Conservation (phyloP, 768 basidiomycete species). For the Leccinum variicolor region DNA sequence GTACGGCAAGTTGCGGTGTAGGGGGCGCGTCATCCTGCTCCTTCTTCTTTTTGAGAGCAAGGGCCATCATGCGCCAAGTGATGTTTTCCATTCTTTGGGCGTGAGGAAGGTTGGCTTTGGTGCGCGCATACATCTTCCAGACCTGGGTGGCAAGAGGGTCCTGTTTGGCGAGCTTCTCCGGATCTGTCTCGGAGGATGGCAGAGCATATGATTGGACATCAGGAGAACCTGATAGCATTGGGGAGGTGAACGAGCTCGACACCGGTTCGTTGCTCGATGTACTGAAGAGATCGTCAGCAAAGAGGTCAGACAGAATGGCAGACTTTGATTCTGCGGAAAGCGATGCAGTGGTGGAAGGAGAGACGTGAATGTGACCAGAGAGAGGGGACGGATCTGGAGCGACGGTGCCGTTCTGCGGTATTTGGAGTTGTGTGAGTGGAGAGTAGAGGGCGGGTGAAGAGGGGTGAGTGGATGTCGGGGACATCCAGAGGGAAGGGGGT, state of each 20-base stretch:
- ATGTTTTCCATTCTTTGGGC: constrained; percentile 97
- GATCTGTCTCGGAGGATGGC: constrained; percentile 46
- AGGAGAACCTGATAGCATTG: constrained; percentile 65
- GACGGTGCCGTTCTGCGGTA: constrained; percentile 31
- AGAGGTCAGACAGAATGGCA: constrained; percentile 64
- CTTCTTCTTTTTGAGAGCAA: constrained; percentile 87
- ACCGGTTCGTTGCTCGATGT: constrained; percentile 26
- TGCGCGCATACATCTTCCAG: constrained; percentile 94
- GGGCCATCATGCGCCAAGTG: constrained; percentile 98
- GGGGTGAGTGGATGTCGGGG: constrained; percentile 52
- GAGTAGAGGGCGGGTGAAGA: constrained; percentile 41
- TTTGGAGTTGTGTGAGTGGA: constrained; percentile 37
- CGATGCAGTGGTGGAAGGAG: constrained; percentile 44
- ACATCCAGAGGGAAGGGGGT: constrained; percentile 85
- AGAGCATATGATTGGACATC: constrained; percentile 49
- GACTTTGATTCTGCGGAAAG: constrained; percentile 54
- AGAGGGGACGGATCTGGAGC: constrained; percentile 32
- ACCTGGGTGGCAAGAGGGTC: constrained; percentile 95
- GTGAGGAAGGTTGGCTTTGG: constrained; percentile 86
- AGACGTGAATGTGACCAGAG: constrained; percentile 33
- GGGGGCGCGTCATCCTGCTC: constrained; percentile 51
- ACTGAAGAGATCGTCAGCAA: constrained; percentile 64
- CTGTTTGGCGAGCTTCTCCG: constrained; percentile 68
- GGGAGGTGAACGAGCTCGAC: constrained; percentile 61
- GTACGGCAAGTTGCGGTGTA: constrained; percentile 1